Evolutionary conservation across 1,284 basidiomycete species (phyloP).

Genomic region (Athelia psychrophila): DNA sequence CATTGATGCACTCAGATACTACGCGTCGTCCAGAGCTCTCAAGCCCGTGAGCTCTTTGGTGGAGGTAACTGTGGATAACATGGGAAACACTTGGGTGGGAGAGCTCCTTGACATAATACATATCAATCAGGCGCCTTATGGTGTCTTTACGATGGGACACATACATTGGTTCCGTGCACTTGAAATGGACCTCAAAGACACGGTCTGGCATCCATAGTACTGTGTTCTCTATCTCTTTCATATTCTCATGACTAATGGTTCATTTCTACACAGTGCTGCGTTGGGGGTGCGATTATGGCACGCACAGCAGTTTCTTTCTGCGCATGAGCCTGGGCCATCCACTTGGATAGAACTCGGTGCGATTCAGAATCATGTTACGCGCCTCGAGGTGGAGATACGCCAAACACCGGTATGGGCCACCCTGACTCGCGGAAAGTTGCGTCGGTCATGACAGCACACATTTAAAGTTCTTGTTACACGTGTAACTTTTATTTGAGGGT

Average conservation of each 20-base stretch:
- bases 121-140: background rate
- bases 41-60: background rate
- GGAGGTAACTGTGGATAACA: background rate
- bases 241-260: background rate
- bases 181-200: background rate
- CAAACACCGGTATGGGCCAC: background rate
- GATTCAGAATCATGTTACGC: background rate
- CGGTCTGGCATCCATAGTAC: background rate
- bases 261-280: background rate
- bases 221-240: background rate
- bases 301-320: background rate
- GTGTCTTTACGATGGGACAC: background rate
- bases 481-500: too few relatives aligned
- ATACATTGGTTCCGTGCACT: background rate
- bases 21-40: slow-evolving; percentile 6
- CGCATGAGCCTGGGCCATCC: background rate
- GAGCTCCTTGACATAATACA: background rate
- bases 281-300: background rate
- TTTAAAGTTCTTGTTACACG: background rate
- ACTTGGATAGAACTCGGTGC: background rate
- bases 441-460: background rate
- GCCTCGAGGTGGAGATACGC: background rate
- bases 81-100: background rate
- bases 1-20: slow-evolving; percentile 12
- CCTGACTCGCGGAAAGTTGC: background rate